Evolutionary conservation across 2,329 filamentous ascomycete genomes (phyloP).

Genomic region (Pseudocercospora ulei): DNA sequence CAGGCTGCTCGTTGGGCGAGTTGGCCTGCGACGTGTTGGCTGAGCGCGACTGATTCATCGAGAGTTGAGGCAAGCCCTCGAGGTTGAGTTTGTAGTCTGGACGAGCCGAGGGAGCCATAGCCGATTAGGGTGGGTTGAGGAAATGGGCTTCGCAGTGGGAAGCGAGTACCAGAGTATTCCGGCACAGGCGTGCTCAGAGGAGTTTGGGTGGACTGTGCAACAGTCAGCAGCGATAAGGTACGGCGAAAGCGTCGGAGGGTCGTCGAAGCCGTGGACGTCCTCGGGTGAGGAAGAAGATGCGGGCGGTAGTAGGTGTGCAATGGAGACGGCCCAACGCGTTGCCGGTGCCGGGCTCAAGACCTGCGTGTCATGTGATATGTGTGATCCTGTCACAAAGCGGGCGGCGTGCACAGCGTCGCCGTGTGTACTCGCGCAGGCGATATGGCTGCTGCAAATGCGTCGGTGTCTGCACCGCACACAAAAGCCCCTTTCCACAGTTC

Average conservation of each 20-base stretch:
- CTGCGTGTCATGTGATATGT: constrained; percentile 19
- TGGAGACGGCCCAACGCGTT: not conserved
- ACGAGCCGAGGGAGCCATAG: constrained; percentile 79
- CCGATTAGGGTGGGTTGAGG: constrained; percentile 53
- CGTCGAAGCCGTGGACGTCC: constrained; percentile 6
- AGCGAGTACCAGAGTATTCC: constrained; percentile 3
- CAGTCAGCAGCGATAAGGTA: constrained; percentile 14
- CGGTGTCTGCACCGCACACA: not conserved
- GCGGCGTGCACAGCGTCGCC: constrained; percentile 3
- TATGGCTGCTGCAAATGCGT: not conserved
- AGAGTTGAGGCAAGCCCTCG: constrained; percentile 64
- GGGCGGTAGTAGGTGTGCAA: constrained; percentile 5
- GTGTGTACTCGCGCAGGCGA: not conserved
- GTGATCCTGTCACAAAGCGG: constrained; percentile 7
- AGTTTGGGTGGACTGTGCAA: constrained; percentile 21
- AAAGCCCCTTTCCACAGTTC: constrained; percentile 7
- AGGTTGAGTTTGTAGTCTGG: constrained; percentile 74
- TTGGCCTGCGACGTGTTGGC: constrained; percentile 70
- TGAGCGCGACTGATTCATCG: constrained; percentile 56
- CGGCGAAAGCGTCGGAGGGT: constrained; percentile 3
- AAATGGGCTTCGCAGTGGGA: constrained; percentile 19
- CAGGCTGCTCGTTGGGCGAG: constrained; percentile 66
- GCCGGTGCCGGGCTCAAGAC: constrained; percentile 13
- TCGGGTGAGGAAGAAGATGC: not conserved
- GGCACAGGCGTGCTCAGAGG: constrained; percentile 19